A percentile compares a stretch with the other conserved stretches of the same genome.
These are phyloP conservation scores for Rutidosis leptorrhynchoides DNA, from an alignment of 129 eudicot genomes.

Conservation along the genomic window DNA sequence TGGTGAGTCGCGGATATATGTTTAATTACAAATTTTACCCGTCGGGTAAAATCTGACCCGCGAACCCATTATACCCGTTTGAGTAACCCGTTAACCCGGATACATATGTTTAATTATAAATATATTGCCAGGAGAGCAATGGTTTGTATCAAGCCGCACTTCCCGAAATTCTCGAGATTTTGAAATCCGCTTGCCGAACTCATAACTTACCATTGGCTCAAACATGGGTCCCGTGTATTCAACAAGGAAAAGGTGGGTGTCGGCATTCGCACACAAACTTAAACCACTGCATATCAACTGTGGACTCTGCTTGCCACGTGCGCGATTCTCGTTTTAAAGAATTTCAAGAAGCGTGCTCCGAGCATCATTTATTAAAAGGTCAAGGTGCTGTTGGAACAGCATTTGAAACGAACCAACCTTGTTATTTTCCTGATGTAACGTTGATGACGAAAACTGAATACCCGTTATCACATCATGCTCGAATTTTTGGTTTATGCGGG, in stretches of 20 bases:
- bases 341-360: slow-evolving; percentile 86
- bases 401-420: slow-evolving; percentile 68
- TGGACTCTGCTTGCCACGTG: slow-evolving; percentile 72
- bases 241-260: slow-evolving; percentile 76
- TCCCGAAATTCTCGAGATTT: slow-evolving; percentile 71
- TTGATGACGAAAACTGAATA: slow-evolving; percentile 60
- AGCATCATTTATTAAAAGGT: slow-evolving; percentile 79
- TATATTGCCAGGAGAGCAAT: slow-evolving; percentile 33
- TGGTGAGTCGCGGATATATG: too few relatives aligned
- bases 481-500: slow-evolving; percentile 61
- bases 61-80: too few relatives aligned
- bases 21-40: too few relatives aligned
- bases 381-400: slow-evolving; percentile 85
- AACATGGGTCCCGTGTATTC: slow-evolving; percentile 82
- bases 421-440: slow-evolving; percentile 60
- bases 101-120: too few relatives aligned
- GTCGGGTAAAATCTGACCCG: too few relatives aligned
- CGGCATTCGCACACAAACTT: slow-evolving; percentile 68
- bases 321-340: slow-evolving; percentile 42
- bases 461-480: slow-evolving; percentile 91
- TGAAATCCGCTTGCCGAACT: slow-evolving; percentile 56
- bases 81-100: too few relatives aligned
- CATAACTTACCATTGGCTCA: slow-evolving; percentile 88
- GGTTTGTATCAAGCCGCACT: slow-evolving; percentile 62
- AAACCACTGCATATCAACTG: slow-evolving; percentile 61